These are phyloP conservation scores for Balamuthia mandrillaris DNA, from an alignment of 208 protist species.

Conservation along the genomic window DNA sequence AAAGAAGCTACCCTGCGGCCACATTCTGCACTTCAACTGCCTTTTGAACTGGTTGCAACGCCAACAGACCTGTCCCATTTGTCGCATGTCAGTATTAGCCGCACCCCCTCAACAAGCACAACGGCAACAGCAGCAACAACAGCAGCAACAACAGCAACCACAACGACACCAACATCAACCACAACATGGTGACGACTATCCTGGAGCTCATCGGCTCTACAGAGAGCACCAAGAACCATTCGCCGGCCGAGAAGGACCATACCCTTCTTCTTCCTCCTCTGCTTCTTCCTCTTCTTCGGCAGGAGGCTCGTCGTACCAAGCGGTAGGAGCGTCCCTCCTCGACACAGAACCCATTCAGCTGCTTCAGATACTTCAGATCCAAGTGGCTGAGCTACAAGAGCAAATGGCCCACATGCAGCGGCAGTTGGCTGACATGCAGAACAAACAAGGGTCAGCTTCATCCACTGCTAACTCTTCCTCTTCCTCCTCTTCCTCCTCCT, in stretches of 20 bases:
- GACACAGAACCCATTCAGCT: neutral
- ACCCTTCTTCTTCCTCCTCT: neutral
- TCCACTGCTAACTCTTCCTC: no score
- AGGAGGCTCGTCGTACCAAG: neutral
- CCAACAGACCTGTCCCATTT: conserved; percentile 9
- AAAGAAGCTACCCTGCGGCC: conserved; percentile 53
- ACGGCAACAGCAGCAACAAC: neutral
- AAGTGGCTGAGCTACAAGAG: neutral
- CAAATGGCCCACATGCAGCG: neutral
- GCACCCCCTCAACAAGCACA: neutral
- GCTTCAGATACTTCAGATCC: neutral
- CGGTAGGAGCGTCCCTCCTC: neutral
- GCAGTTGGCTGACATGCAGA: no score
- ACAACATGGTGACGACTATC: neutral
- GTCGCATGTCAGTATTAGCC: neutral
- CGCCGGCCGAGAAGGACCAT: neutral
- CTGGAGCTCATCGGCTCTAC: no score
- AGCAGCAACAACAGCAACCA: neutral
- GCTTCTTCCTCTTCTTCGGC: neutral
- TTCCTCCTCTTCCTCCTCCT: no score
- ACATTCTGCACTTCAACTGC: conserved; percentile 66
- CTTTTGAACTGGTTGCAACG: conserved; percentile 24
- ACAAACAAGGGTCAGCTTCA: no score
- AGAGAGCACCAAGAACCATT: no score
- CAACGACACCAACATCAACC: neutral